A percentile compares a stretch with the other conserved stretches of the same genome.
phyloP scores from a whole-genome alignment of 345 rosid genomes.

The Populus nigra region DNA sequence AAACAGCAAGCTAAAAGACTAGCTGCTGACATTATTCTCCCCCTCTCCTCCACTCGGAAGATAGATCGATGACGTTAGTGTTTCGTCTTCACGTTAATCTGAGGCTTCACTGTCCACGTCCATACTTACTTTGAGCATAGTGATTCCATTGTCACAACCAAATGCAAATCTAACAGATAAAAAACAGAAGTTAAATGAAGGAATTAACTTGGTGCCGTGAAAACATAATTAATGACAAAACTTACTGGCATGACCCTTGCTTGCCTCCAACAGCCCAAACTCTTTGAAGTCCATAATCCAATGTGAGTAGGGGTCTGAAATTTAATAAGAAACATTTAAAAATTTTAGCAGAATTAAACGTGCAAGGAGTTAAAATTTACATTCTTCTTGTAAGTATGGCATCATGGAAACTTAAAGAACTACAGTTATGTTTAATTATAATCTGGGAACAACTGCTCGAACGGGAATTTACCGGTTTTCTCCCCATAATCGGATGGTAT shows the following conservation, averaged over 20 bases:
- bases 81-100: background rate
- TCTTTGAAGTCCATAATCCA: conserved; percentile 24
- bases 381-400: background rate
- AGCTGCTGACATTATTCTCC: background rate
- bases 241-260: conserved; percentile 20
- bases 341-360: background rate
- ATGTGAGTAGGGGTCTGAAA: conserved; percentile 16
- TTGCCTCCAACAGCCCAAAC: conserved; percentile 29
- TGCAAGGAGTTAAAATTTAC: no score
- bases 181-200: background rate
- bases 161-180: conserved; percentile 10
- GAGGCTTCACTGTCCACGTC: background rate
- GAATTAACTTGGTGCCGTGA: background rate
- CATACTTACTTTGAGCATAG: background rate
- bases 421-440: background rate
- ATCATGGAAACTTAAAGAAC: background rate
- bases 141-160: conserved; percentile 23
- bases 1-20: background rate
- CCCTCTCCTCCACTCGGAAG: background rate
- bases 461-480: conserved; percentile 9
- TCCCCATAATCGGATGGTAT: conserved; percentile 28
- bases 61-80: background rate
- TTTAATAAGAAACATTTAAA: background rate
- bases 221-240: background rate
- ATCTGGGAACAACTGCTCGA: background rate